Evolutionary conservation across 352 stramenopile genomes (phyloP), one percentile per base, ranked within the genome.

Genomic region (Pythium brachiatum): DNA sequence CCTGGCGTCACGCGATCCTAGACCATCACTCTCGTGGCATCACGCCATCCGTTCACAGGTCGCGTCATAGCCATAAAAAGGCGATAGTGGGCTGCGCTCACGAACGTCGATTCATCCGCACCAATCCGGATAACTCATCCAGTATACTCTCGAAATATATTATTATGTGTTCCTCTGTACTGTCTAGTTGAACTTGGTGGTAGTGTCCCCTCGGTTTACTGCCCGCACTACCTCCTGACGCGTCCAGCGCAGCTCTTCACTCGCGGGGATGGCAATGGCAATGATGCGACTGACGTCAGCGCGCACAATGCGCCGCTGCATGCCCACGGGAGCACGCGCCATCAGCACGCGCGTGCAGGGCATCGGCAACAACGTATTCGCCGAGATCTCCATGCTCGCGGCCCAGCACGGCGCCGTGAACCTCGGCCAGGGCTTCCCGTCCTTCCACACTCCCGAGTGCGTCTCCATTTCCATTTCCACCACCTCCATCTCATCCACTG

Each of bases 371-470:
- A 94, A 92, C 51, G 88, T 96, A 41, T 96, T 94, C 53, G 85
- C 85, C 12, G 86, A 96, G 72, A 94, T 96, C 63, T 92, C 91
- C 25, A 87, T 81, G 36, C 75, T 98, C 11, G 88, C 92, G 2
- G 69, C 73, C 13, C 59, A 94, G 66, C 76, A 96, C 51, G 73
- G 79, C 13, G 82, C 91, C 7, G 88, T 98, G 44, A 99, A 99
- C 72, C 78, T 99, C 43, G 96, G 94, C 7, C 95, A 99, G 76
- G 96, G 96, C 53, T 99, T 99, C 80, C 97, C 96, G 21, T 94
- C 96, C 69, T 99, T 97, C 82, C 70, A 88, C 23, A 97, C 93
- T 13, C 95, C 86, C 5, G 72, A 76, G 74, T 88, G 59, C 12
- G 74, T 31, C 51, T 31, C 4, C 46, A 2, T 32, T 41, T 32